These are phyloP conservation scores for Calocybe indica DNA, from an alignment of 768 basidiomycete species.

Conservation along the genomic window DNA sequence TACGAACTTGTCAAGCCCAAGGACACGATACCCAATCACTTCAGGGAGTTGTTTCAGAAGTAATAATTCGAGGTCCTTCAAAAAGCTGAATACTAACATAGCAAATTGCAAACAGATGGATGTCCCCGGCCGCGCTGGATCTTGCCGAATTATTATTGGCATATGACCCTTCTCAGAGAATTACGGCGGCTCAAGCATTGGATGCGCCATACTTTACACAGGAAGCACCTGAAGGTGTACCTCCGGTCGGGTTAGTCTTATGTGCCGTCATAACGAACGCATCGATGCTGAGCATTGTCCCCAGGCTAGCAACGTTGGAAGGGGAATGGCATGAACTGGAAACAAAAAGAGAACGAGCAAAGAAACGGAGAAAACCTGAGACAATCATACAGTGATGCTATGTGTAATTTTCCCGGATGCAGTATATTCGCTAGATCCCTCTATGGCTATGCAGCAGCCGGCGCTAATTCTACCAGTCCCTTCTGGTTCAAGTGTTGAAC, in stretches of 20 bases:
- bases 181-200: slow-evolving; percentile 77
- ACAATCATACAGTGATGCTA: slow-evolving; percentile 28
- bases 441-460: slow-evolving; percentile 14
- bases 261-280: slow-evolving; percentile 3
- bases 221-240: slow-evolving; percentile 69
- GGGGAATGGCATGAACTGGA: slow-evolving; percentile 99
- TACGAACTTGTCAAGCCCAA: slow-evolving; percentile 96
- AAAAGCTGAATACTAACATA: no score
- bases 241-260: slow-evolving; percentile 71
- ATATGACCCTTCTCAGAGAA: slow-evolving; percentile 75
- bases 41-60: slow-evolving; percentile 85
- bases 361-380: slow-evolving; percentile 68
- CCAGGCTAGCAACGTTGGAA: slow-evolving; percentile 70
- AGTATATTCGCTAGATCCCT: slow-evolving; percentile 2
- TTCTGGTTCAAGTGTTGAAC: slow-evolving; percentile 78
- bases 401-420: slow-evolving; percentile 22
- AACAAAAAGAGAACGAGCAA: slow-evolving; percentile 86
- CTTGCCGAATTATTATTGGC: slow-evolving; percentile 77
- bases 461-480: slow-evolving; percentile 46
- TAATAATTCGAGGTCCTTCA: slow-evolving; percentile 1
- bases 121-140: slow-evolving; percentile 82
- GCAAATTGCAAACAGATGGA: slow-evolving; percentile 48
- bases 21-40: slow-evolving; percentile 64
- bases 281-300: slow-evolving; percentile 2
- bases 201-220: slow-evolving; percentile 76